Percentiles rank a stretch among this genome's conserved stretches.
Evolutionary conservation across 805 yeast genomes (phyloP).

Genomic region (Kluyveromyces wickerhamii): DNA sequence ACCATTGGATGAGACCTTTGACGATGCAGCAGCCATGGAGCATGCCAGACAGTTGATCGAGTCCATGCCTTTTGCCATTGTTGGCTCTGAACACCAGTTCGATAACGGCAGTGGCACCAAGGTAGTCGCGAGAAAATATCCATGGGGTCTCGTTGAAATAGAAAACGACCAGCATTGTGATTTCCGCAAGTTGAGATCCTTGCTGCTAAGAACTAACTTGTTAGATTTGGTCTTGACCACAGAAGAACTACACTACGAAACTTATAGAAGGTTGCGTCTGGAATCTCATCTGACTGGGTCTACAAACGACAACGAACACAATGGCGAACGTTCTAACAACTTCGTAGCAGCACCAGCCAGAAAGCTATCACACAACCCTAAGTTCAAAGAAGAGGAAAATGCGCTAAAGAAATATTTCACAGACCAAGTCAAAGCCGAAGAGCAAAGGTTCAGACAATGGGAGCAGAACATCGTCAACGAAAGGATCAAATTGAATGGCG

Average conservation of each 20-base stretch:
- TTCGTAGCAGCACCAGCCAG: constrained; percentile 33
- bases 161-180: constrained; percentile 84
- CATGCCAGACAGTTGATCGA: constrained; percentile 75
- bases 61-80: constrained; percentile 80
- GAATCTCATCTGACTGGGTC: constrained; percentile 37
- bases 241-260: constrained; percentile 72
- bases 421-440: constrained; percentile 94
- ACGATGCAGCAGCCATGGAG: constrained; percentile 65
- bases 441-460: constrained; percentile 97
- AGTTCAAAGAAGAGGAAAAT: constrained; percentile 94
- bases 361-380: constrained; percentile 68
- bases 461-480: constrained; percentile 93
- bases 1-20: constrained; percentile 46
- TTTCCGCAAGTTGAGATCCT: constrained; percentile 69
- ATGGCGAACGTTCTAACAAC: constrained; percentile 25
- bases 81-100: constrained; percentile 67
- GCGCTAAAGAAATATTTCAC: constrained; percentile 90
- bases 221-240: constrained; percentile 75
- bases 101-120: constrained; percentile 55
- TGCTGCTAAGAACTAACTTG: constrained; percentile 75
- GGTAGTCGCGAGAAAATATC: constrained; percentile 76
- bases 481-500: constrained; percentile 88
- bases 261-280: constrained; percentile 66
- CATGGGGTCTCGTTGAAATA: constrained; percentile 87
- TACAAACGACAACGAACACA: constrained; percentile 22